Percentiles rank a stretch among this genome's conserved stretches.
phyloP scores from a whole-genome alignment of 2,329 filamentous ascomycete species.

The Epicoccum nigrum region DNA sequence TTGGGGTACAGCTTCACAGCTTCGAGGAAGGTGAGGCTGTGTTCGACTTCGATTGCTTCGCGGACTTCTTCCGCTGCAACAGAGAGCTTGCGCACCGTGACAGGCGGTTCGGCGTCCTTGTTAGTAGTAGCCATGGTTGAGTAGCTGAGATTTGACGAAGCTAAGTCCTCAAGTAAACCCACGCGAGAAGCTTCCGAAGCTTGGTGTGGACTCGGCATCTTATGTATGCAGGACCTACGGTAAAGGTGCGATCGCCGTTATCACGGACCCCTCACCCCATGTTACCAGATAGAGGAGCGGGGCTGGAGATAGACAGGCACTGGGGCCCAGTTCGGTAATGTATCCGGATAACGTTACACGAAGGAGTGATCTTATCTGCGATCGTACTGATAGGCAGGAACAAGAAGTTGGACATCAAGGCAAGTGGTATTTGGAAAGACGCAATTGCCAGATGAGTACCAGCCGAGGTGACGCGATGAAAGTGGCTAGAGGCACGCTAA shows the following conservation, averaged over 20 bases:
- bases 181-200: constrained; percentile 3
- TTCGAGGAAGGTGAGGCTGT: constrained; percentile 43
- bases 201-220: constrained; percentile 13
- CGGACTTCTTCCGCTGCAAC: constrained; percentile 36
- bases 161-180: background rate
- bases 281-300: constrained; percentile 10
- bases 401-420: background rate
- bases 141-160: background rate
- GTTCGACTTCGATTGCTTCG: constrained; percentile 44
- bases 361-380: constrained; percentile 6
- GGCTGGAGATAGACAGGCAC: constrained; percentile 4
- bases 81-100: constrained; percentile 11
- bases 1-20: constrained; percentile 54
- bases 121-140: constrained; percentile 2
- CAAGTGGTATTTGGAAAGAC: background rate
- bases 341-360: constrained; percentile 2
- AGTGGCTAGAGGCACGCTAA: background rate
- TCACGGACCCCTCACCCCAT: constrained; percentile 12
- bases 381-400: background rate
- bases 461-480: background rate
- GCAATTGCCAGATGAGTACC: background rate
- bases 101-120: constrained; percentile 10
- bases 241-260: constrained; percentile 12
- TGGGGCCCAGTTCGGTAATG: constrained; percentile 1
- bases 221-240: constrained; percentile 2